Conservation (phyloP, 2,329 filamentous ascomycete species). For the Corniculantispora saksenae region DNA sequence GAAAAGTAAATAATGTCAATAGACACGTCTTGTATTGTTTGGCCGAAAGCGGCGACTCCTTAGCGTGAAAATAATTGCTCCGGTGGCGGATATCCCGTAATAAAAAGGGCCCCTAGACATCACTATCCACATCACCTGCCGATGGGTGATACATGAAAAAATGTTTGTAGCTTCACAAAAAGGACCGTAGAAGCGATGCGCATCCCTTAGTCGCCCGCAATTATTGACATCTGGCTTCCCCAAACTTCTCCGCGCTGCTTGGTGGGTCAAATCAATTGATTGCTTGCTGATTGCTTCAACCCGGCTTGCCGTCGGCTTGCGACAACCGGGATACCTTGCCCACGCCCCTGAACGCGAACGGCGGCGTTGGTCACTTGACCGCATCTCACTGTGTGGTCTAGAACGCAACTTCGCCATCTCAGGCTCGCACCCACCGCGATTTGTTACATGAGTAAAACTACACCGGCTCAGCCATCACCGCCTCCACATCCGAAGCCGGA, state of each 20-base stretch:
- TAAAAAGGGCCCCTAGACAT: not conserved
- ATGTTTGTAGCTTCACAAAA: not conserved
- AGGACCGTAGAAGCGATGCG: not conserved
- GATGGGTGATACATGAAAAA: not conserved
- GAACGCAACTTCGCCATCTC: not conserved
- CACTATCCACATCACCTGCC: not conserved
- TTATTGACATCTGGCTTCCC: not conserved
- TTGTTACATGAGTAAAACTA: not conserved
- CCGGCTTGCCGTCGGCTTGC: not conserved
- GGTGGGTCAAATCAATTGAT: not conserved
- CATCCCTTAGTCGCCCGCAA: not conserved
- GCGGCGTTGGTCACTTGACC: constrained; percentile 1
- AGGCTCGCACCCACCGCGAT: not conserved
- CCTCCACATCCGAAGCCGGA: constrained; percentile 16
- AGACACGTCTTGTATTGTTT: not conserved
- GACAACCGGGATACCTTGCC: not conserved
- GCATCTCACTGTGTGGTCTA: constrained; percentile 6
- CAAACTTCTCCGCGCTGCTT: not conserved
- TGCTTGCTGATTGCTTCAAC: not conserved
- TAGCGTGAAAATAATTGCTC: not conserved
- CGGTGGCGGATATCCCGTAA: not conserved
- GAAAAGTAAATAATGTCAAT: not conserved
- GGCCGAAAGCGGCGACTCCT: not conserved
- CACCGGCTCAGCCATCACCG: not conserved
- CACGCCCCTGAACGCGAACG: not conserved